phyloP scores from a whole-genome alignment of 768 basidiomycete species.

The Xerocomellus amylosporus region DNA sequence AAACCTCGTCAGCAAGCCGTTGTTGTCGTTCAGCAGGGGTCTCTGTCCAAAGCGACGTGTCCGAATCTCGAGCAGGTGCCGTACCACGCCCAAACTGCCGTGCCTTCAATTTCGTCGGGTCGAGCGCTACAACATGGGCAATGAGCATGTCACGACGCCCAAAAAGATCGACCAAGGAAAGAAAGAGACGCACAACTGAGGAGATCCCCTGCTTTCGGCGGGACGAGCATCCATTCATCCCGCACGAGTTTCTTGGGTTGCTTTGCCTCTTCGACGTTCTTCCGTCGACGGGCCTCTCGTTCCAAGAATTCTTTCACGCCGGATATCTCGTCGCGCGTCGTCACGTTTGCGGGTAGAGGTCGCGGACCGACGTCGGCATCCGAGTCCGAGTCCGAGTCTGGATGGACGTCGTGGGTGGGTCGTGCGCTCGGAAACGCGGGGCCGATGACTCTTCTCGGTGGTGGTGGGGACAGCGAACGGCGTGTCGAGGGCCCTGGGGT shows the following conservation, averaged over 20 bases:
- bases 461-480: slow-evolving; percentile 17
- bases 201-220: slow-evolving; percentile 78
- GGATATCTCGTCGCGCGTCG: slow-evolving; percentile 47
- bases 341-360: slow-evolving; percentile 54
- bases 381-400: slow-evolving; percentile 50
- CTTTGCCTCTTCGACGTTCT: slow-evolving; percentile 72
- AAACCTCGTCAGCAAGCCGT: slow-evolving; percentile 88
- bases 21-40: slow-evolving; percentile 92
- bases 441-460: slow-evolving; percentile 42
- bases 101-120: slow-evolving; percentile 78
- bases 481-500: slow-evolving; percentile 24
- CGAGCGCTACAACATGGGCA: no score
- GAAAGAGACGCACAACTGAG: slow-evolving; percentile 61
- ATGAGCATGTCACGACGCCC: no score
- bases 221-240: slow-evolving; percentile 98
- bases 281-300: slow-evolving; percentile 72
- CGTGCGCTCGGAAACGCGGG: slow-evolving; percentile 49
- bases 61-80: slow-evolving; percentile 41
- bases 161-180: no score
- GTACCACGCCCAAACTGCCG: slow-evolving; percentile 73
- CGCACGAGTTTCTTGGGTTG: slow-evolving; percentile 78
- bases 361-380: slow-evolving; percentile 85
- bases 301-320: slow-evolving; percentile 83
- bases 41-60: slow-evolving; percentile 90
- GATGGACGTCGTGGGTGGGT: slow-evolving; percentile 27